Base-by-base conservation (phyloP, 2,329 filamentous ascomycete species). In the Ambrosiella xylebori region DNA sequence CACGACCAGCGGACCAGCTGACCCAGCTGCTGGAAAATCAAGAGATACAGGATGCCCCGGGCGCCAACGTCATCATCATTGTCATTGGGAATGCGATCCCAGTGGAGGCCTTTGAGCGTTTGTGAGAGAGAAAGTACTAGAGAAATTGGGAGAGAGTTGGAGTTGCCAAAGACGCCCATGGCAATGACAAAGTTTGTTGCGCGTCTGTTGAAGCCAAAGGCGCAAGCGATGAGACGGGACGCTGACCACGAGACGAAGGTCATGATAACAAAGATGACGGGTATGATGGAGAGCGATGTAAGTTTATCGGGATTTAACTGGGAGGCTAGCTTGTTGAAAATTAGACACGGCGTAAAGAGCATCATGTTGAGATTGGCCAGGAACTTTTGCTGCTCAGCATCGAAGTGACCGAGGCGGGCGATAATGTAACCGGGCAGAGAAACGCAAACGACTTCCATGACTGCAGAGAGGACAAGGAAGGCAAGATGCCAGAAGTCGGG, bases 151-250 rank as follows among this genome's bases (percentile, higher is more conserved):
- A 98, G 78, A 15, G 93, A 97, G 71, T 98, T 98, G 39, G 91
- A 97, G 70, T 98, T 98, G 65, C 91, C 93, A 69, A 98, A 98
- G 54, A 97, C 79, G 41, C 87, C 90, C 93, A 98, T 98, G 57
- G 93, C 93, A 38, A 88, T 86, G 47, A 98, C 86, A 66, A 98
- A 98, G 72, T 98, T 98, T 63, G 84, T 80, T 47, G 89, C 86
- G 62, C 91, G 82, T 69, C 86, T 89, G 65, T 81, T 82, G 71
- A 98, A 90, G 13, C 86, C 76, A 68, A 90, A 95, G 54, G 81
- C 73, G 70, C 80, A 84, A 15, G 86, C 80, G 57, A 97, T 79
- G 11, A 77, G 65, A 7, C 81, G 71, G 1, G 90, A 84, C 57
- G 89, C 88, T 2, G 80, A 57, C 72, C 89, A 98, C 12, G 91